These are phyloP conservation scores for Diaporthe sp. DNA, from an alignment of 2,329 filamentous ascomycete genomes.

Conservation along the genomic window DNA sequence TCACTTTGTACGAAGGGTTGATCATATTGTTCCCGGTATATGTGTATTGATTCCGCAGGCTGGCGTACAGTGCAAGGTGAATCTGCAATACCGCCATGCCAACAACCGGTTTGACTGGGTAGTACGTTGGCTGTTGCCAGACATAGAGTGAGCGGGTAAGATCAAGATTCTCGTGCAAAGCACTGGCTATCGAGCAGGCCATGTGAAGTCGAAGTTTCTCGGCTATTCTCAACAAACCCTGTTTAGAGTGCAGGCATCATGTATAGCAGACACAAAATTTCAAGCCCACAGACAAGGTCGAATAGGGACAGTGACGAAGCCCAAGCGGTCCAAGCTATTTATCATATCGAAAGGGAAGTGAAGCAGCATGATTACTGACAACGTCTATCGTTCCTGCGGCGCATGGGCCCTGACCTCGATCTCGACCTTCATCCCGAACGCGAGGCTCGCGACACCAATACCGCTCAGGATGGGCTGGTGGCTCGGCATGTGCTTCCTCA, in stretches of 20 bases:
- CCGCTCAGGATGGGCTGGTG: slow-evolving; percentile 14
- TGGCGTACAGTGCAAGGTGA: not conserved
- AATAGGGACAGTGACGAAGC: too few relatives aligned
- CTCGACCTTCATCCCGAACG: slow-evolving; percentile 19
- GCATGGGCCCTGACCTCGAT: slow-evolving; percentile 13
- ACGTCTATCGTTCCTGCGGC: not conserved
- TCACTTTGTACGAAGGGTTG: not conserved
- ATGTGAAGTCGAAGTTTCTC: not conserved
- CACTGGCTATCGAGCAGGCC: not conserved
- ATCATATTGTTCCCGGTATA: not conserved
- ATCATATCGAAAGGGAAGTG: not conserved
- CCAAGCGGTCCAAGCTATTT: too few relatives aligned
- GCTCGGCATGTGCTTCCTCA: not conserved
- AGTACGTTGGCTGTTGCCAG: not conserved
- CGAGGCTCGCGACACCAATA: not conserved
- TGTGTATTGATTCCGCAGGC: not conserved
- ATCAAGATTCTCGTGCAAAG: not conserved
- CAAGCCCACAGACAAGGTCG: too few relatives aligned
- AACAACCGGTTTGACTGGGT: not conserved
- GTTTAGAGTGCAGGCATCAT: not conserved
- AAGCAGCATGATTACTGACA: not conserved
- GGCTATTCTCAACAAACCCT: not conserved
- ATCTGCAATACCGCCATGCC: not conserved
- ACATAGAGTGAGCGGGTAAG: too few relatives aligned
- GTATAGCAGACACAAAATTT: too few relatives aligned